Conservation (phyloP, 495 filamentous ascomycete genomes). For the Trichoderma gamsii region DNA sequence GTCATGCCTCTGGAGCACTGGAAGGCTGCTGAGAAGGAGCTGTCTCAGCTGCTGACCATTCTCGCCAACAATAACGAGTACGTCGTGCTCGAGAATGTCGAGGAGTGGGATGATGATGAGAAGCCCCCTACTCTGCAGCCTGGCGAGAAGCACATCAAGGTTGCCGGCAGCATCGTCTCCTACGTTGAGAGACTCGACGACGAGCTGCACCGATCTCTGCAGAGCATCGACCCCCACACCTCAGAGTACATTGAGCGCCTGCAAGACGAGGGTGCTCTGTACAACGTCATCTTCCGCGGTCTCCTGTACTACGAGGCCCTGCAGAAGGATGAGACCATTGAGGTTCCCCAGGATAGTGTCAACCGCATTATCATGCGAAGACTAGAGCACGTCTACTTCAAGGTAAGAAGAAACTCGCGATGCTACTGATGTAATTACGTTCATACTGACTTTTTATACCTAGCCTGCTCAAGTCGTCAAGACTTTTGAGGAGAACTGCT, state of each 20-base stretch:
- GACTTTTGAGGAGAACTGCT: conserved; percentile 85
- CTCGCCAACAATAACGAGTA: conserved; percentile 73
- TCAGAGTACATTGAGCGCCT: conserved; percentile 96
- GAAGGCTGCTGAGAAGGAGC: conserved; percentile 87
- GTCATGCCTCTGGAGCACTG: conserved; percentile 96
- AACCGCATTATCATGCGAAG: conserved; percentile 91
- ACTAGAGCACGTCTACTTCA: conserved; percentile 98
- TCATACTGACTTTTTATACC: background rate
- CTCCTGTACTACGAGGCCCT: conserved; percentile 83
- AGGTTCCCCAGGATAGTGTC: conserved; percentile 69
- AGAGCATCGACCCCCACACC: conserved; percentile 96
- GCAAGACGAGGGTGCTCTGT: conserved; percentile 84
- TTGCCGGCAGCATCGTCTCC: conserved; percentile 90
- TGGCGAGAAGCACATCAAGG: conserved; percentile 71
- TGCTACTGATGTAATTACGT: background rate
- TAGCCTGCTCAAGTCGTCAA: conserved; percentile 85
- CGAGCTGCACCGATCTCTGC: conserved; percentile 90
- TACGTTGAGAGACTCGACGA: conserved; percentile 95
- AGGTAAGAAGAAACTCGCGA: conserved; percentile 45
- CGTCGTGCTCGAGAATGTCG: conserved; percentile 81
- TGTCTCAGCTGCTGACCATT: conserved; percentile 65
- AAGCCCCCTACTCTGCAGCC: conserved; percentile 67
- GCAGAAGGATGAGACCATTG: conserved; percentile 60
- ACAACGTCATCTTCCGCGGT: conserved; percentile 80
- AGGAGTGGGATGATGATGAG: conserved; percentile 99